Evolutionary conservation across 2,329 filamentous ascomycete species (phyloP), one percentile per base, ranked within the genome.

Genomic region (Phaeosphaeria sp.): DNA sequence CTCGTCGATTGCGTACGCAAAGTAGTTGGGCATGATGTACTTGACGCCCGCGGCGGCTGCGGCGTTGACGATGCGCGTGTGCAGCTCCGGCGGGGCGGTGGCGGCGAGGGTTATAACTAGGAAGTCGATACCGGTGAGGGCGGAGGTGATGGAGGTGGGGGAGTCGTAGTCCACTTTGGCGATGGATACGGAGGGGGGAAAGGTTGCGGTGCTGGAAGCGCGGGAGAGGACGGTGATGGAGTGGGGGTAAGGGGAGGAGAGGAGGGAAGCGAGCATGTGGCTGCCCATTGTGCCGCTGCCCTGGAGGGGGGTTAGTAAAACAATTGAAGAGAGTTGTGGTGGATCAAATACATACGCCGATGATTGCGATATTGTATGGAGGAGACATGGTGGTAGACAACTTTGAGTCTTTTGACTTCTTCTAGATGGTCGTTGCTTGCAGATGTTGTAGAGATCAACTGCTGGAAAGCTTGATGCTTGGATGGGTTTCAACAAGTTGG

Each of bases 1-100:
- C 4, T 48, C 15, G 9, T 59, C 51, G 6, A 62, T 56, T 30
- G 77, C 76, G 25, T 55, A 63, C 15, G 67, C 68, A 63, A 67
- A 80, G 33, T 73, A 69, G 52, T 80, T 80, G 6, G 79, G 79
- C 55, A 80, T 61, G 56, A 81, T 67, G 67, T 69, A 80, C 2
- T 63, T 60, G 3, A 80, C 72, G 6, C 72, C 71, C 2, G 79
- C 78, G 50, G 75, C 69, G 5, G 64, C 72, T 7, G 78, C 77
- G 6, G 77, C 77, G 15, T 62, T 27, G 48, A 79, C 65, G 50
- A 79, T 70, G 25, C 66, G 68, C 2, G 46, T 25, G 46, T 78
- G 69, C 1, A 62, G 65, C 10, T 73, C 72, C 0, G 64, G 63
- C 9, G 77, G 75, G 1, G 62, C 58, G 7, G 18, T 30, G 46